Evolutionary conservation across 2,329 filamentous ascomycete genomes (phyloP), one percentile per base, ranked within the genome.

Genomic region (Apiospora saccharicola): DNA sequence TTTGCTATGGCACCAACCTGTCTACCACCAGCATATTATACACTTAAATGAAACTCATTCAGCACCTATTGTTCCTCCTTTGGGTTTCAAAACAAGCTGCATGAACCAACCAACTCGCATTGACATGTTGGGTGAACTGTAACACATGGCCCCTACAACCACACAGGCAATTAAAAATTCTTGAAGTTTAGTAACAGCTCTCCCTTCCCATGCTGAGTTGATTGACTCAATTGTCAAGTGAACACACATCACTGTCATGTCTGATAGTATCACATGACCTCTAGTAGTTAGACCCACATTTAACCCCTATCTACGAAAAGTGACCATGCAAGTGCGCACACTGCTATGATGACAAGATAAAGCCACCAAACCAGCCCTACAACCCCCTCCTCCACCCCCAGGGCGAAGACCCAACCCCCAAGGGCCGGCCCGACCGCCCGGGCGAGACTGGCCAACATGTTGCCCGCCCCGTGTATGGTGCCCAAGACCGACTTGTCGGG

Each of bases 381-480:
- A 10, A 79, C 44, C 0, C 78, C 78, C 34, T 76, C 72, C 30
- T 77, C 74, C 1, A 79, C 76, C 0, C 78, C 79, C 2, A 77
- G 24, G 0, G 78, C 79, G 67, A 79, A 79, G 19, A 80, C 77
- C 41, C 78, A 79, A 14, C 57, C 57, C 41, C 57, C 57, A 19
- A 64, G 19, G 1, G 57, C 57, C 1, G 22, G 77, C 0, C 78
- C 77, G 13, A 76, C 70, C 0, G 78, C 76, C 19, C 78, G 76
- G 1, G 77, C 77, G n/a, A 79, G 72, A 12, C 77, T 78, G 13
- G 78, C 78, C 30, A 78, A 70, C 76, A 76, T 78, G 41, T 79
- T 80, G 10, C 77, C 78, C 0, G 81, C 77, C 0, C 82, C 82
- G 44, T 84, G 81, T 10, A 85, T 78, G 2, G 81, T 83, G 5